Percentiles rank a stretch among this genome's conserved stretches.
Conservation (phyloP, 2,329 filamentous ascomycete species). For the Claviceps sorghi region DNA sequence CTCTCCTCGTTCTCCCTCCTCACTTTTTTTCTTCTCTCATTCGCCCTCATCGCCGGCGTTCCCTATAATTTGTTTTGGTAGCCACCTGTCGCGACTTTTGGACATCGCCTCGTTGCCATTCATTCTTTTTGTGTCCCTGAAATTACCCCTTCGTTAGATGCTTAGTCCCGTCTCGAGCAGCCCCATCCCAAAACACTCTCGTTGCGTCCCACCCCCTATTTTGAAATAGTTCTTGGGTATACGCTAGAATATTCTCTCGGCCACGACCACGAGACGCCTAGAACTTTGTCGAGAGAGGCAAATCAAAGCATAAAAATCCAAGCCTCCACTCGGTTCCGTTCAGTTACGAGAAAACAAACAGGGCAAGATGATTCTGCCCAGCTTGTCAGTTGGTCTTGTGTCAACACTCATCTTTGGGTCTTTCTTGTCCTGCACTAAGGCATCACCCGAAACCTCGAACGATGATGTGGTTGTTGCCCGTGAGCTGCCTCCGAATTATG, state of each 20-base stretch:
- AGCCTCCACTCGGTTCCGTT: neutral
- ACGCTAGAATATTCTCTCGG: neutral
- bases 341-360: neutral
- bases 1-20: neutral
- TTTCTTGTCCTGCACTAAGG: conserved; percentile 5
- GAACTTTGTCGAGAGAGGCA: neutral
- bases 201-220: neutral
- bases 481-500: conserved; percentile 6
- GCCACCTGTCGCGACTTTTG: neutral
- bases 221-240: conserved; percentile 2
- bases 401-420: neutral
- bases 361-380: conserved; percentile 1
- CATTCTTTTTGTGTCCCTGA: conserved; percentile 3
- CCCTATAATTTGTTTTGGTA: conserved; percentile 1
- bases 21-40: neutral
- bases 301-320: neutral
- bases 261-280: neutral
- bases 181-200: neutral
- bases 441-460: neutral
- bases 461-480: conserved; percentile 1
- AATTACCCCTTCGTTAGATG: conserved; percentile 2
- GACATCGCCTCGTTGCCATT: conserved; percentile 1
- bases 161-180: neutral
- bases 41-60: neutral
- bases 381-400: neutral